Base-by-base conservation (phyloP, 2,329 filamentous ascomycete species). In the Lecanicillium sp. region DNA sequence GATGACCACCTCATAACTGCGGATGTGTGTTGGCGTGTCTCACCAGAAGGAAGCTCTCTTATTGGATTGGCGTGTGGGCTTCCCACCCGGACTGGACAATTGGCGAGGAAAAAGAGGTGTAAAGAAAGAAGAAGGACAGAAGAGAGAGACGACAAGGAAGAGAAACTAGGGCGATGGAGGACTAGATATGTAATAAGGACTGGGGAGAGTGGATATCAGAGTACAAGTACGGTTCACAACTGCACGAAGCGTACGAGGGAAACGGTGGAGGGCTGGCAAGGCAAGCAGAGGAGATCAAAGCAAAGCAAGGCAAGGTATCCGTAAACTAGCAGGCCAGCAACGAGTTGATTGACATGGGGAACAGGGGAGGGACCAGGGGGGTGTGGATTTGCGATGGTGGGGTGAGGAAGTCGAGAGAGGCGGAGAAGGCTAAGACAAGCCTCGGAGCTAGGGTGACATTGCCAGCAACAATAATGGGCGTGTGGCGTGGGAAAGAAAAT, bases 1-100 rank as follows among this genome's bases (percentile, higher is more conserved):
- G 57, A 61, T 38, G 59, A 63, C 57, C 69, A 66, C 54, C 62
- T 59, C 68, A 70, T 70, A 44, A 24, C 54, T 54, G 48, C 45
- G 32, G 38, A 49, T 52, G 50, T 47, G 35, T 40, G 35, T 33
- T 30, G 44, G 29, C 15, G 14, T 47, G 44, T 27, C 44, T 47
- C 35, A 47, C 44, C 44, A 47, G 44, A 47, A 47, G 44, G 44
- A 47, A 47, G 44, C 44, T 33, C 35, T 47, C 44, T 47, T 36
- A 27, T 24, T 47, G 36, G 44, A 47, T 27, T 47, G 44, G 44
- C 38, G 36, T 47, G 15, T 47, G 39, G 44, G 44, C 41, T 50
- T 50, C 43, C 41, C 27, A 50, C 39, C 33, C 38, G n/a, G 39
- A 30, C 38, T 43, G 30, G 26, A 36, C 38, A 48, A 48, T 48